A percentile compares a stretch with the other conserved stretches of the same genome.
Conservation (phyloP, 1,284 basidiomycete species). For the Pterula multifida region DNA sequence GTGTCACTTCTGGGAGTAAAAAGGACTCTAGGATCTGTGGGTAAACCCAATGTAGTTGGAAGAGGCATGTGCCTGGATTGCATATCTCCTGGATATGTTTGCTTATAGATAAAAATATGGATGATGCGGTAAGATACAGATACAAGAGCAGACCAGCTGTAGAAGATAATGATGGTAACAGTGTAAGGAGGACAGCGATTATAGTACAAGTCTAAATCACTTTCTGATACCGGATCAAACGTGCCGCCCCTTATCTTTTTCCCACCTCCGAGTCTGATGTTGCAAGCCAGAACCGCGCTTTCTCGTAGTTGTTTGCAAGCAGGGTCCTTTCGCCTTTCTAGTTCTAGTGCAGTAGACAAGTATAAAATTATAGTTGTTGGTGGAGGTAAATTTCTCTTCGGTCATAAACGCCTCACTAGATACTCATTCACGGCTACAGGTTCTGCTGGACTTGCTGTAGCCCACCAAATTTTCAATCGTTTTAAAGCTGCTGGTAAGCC, state of each 20-base stretch:
- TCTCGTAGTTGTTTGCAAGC: not conserved
- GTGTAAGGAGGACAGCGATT: not conserved
- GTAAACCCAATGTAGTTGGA: conserved; percentile 14
- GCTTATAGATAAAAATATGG: conserved; percentile 7
- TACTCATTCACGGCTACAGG: conserved; percentile 29
- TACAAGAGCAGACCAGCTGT: conserved; percentile 16
- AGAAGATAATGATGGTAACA: conserved; percentile 8
- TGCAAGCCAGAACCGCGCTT: not conserved
- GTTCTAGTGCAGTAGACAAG: conserved; percentile 30
- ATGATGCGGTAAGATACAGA: conserved; percentile 6
- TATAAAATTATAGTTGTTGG: conserved; percentile 58
- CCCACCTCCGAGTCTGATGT: not conserved
- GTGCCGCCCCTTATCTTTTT: not conserved
- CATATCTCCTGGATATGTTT: not conserved
- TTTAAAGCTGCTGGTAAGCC: conserved; percentile 15
- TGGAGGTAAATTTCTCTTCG: conserved; percentile 40
- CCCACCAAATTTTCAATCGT: conserved; percentile 65
- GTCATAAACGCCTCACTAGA: conserved; percentile 13
- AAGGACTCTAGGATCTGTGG: conserved; percentile 16
- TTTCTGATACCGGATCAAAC: not conserved
- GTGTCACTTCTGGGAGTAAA: not conserved
- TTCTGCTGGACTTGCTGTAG: conserved; percentile 66
- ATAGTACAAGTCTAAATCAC: not conserved
- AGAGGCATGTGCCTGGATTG: not conserved
- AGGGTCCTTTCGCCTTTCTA: conserved; percentile 18